Evolutionary conservation across 1,284 basidiomycete genomes (phyloP).

Genomic region (Volvariella volvacea): DNA sequence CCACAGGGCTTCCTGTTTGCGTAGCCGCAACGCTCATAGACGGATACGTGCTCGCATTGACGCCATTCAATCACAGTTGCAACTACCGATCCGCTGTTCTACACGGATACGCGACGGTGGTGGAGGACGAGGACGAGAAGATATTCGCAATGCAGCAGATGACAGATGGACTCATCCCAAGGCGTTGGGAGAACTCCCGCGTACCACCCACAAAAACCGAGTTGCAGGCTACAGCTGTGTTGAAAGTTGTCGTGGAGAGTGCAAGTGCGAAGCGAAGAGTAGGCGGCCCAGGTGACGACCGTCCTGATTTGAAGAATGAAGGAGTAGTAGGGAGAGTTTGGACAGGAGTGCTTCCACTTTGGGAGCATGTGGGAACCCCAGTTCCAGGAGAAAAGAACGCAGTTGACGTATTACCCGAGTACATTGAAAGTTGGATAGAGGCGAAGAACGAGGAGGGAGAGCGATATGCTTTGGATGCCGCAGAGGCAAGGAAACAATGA

Average conservation of each 20-base stretch:
- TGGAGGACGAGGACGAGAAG: constrained; percentile 15
- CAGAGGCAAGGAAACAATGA: neutral
- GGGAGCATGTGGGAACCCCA: constrained; percentile 11
- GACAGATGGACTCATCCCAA: constrained; percentile 14
- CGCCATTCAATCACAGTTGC: constrained; percentile 19
- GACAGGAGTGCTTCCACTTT: constrained; percentile 16
- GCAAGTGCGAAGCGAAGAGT: constrained; percentile 18
- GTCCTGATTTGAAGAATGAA: constrained; percentile 13
- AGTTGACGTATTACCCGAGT: constrained; percentile 9
- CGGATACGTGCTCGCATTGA: constrained; percentile 17
- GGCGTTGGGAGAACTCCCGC: constrained; percentile 16
- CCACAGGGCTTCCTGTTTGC: constrained; percentile 16
- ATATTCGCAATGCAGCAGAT: constrained; percentile 14
- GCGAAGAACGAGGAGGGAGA: constrained; percentile 11
- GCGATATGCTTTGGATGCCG: constrained; percentile 10
- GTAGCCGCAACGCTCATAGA: constrained; percentile 17
- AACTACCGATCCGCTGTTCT: constrained; percentile 19
- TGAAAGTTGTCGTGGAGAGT: constrained; percentile 17
- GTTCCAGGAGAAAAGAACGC: constrained; percentile 13
- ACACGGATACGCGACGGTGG: constrained; percentile 14
- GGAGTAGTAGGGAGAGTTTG: constrained; percentile 14
- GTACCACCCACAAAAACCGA: constrained; percentile 17
- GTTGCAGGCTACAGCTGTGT: constrained; percentile 14
- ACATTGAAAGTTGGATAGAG: constrained; percentile 12
- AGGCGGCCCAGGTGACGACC: constrained; percentile 13